Base-by-base conservation (phyloP, 768 basidiomycete genomes). In the Lentinula boryana region DNA sequence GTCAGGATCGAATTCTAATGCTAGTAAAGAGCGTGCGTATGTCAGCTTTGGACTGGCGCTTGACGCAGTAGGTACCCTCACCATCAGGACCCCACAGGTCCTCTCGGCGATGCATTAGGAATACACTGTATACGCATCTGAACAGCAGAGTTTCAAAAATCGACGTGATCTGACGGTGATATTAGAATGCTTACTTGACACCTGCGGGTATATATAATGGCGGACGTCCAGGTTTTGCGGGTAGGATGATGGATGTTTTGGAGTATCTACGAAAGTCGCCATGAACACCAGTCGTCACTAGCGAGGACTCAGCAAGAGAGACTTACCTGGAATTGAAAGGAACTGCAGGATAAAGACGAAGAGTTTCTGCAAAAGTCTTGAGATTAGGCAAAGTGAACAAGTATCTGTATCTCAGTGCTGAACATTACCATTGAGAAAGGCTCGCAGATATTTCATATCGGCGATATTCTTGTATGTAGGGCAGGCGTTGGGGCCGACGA, bases 1-100 rank as follows among this genome's bases (percentile, higher is more conserved):
- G 62, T 86, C 83, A 0, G 87, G 87, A 65, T 88, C 87, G 64
- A 88, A 89, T 61, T 71, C 64, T 3, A 78, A 67, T 16, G 85
- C 84, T 85, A 8, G 53, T 7, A 21, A 21, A 16, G 51, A 48
- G 27, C 15, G 55, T 7, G 13, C 36, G 36, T 8, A 38, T 13
- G 36, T 38, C 36, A 38, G 36, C 36, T 38, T 38, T 1, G 13
- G 13, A 38, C 4, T 13, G 36, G 36, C 13, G 9, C 36, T 38
- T 13, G 36, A 38, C 7, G 36, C 15, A 27, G 0, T 13, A 31
- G 8, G 55, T 12, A 23, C 6, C 50, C 73, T 8, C 63, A 85
- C 85, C 86, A 66, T 87, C 85, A 1, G 85, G 84, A 0, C 87
- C 87, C 87, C 87, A 88, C 1, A 85, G 75, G 63, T 86, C 83